phyloP scores from a whole-genome alignment of 2,329 filamentous ascomycete genomes.

The Phaeosphaeria sp. region DNA sequence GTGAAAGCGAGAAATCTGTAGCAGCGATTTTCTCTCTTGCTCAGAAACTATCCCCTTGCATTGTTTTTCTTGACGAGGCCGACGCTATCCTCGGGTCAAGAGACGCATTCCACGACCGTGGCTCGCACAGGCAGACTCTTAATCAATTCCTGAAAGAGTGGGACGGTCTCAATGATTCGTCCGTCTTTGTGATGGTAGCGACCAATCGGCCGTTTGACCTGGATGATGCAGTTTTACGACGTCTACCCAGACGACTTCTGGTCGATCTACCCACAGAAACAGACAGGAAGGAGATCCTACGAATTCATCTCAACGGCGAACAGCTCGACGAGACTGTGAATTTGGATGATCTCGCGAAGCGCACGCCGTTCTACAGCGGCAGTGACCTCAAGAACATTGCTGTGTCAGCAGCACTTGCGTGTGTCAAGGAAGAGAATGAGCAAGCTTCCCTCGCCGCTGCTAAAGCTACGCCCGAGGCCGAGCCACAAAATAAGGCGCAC shows the following conservation, averaged over 20 bases:
- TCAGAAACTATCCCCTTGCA: constrained; percentile 86
- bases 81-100: constrained; percentile 89
- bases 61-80: constrained; percentile 97
- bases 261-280: constrained; percentile 73
- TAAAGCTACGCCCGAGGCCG: constrained; percentile 14
- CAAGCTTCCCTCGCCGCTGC: constrained; percentile 37
- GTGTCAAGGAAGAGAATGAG: constrained; percentile 75
- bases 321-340: constrained; percentile 66
- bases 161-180: constrained; percentile 85
- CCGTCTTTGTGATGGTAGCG: constrained; percentile 97
- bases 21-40: constrained; percentile 89
- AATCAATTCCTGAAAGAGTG: constrained; percentile 97
- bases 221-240: constrained; percentile 83
- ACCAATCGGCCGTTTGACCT: constrained; percentile 96
- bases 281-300: constrained; percentile 72
- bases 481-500: neutral
- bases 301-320: constrained; percentile 75
- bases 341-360: constrained; percentile 66
- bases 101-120: constrained; percentile 68
- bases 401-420: constrained; percentile 79
- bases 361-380: constrained; percentile 79
- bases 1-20: constrained; percentile 93
- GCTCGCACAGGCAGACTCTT: constrained; percentile 84
- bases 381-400: constrained; percentile 84
- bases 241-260: constrained; percentile 74